Evolutionary conservation across 2,329 filamentous ascomycete species (phyloP).

Genomic region (Penicillium sp.): DNA sequence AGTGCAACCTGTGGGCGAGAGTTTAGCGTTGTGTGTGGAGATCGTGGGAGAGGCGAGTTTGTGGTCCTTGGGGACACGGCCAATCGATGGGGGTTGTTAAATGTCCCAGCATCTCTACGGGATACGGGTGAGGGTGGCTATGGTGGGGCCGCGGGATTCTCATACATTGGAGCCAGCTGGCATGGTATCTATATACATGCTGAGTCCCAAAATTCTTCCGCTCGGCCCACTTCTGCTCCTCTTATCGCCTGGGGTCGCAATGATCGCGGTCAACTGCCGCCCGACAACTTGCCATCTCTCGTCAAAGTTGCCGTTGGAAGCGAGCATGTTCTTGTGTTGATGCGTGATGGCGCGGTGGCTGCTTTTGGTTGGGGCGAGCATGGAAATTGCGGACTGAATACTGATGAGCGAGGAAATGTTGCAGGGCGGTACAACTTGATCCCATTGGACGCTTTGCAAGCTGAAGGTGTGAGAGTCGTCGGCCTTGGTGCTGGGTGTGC

Average conservation of each 20-base stretch:
- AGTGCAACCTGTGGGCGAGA: constrained; percentile 79
- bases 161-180: constrained; percentile 74
- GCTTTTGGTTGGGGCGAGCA: constrained; percentile 98
- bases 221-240: constrained; percentile 50
- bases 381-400: constrained; percentile 82
- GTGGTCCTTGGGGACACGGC: constrained; percentile 65
- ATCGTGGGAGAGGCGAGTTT: constrained; percentile 59
- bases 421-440: constrained; percentile 70
- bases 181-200: constrained; percentile 72
- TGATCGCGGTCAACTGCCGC: constrained; percentile 79
- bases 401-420: constrained; percentile 64
- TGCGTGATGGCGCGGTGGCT: constrained; percentile 65
- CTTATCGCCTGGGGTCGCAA: constrained; percentile 78
- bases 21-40: constrained; percentile 72
- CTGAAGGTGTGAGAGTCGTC: constrained; percentile 49
- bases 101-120: constrained; percentile 50
- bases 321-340: constrained; percentile 80
- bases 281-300: constrained; percentile 60
- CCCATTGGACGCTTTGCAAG: constrained; percentile 54
- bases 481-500: constrained; percentile 83
- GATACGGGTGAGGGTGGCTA: not conserved
- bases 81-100: constrained; percentile 68
- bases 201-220: not conserved
- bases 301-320: constrained; percentile 76
- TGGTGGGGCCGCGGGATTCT: not conserved